Percentiles rank a stretch among this genome's conserved stretches.
Conservation (phyloP, 169 alveolate species). For the Eimeria tenella region DNA sequence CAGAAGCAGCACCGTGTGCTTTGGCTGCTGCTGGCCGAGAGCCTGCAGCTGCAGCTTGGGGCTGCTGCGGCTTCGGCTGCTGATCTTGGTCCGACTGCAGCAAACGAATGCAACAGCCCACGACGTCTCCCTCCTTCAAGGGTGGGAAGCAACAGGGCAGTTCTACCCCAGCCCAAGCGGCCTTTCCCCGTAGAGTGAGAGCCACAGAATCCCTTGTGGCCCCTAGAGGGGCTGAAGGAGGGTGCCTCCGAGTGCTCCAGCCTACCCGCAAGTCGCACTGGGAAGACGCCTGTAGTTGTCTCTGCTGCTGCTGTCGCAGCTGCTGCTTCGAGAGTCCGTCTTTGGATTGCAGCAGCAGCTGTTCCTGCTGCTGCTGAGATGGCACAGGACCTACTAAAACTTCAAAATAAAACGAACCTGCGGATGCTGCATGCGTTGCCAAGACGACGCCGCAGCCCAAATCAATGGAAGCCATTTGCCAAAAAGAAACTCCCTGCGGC, state of each 20-base stretch:
- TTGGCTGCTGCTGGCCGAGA: background rate
- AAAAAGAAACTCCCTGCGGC: slow-evolving; percentile 17
- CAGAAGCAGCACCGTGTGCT: background rate
- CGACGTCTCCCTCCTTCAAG: slow-evolving; percentile 63
- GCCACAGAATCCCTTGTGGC: slow-evolving; percentile 57
- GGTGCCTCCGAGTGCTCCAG: slow-evolving; percentile 74
- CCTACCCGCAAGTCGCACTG: slow-evolving; percentile 76
- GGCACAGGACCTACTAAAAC: slow-evolving; percentile 58
- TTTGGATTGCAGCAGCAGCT: slow-evolving; percentile 33
- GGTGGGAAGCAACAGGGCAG: slow-evolving; percentile 45
- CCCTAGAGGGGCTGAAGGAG: slow-evolving; percentile 72
- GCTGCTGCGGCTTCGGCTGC: background rate
- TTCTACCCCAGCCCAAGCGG: slow-evolving; percentile 72
- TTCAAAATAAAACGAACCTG: slow-evolving; percentile 64
- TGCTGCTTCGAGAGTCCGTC: background rate
- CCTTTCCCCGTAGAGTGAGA: slow-evolving; percentile 19
- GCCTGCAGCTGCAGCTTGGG: background rate
- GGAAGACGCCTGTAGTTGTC: slow-evolving; percentile 10
- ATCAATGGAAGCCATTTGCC: slow-evolving; percentile 45
- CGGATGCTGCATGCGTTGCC: slow-evolving; percentile 72
- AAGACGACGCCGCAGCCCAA: slow-evolving; percentile 75
- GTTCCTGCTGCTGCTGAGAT: slow-evolving; percentile 47
- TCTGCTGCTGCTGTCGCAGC: slow-evolving; percentile 57
- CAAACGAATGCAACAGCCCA: slow-evolving; percentile 72
- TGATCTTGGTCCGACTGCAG: slow-evolving; percentile 6